Evolutionary conservation across 306 rosid genomes (phyloP).

Genomic region (Carpinus viminea): DNA sequence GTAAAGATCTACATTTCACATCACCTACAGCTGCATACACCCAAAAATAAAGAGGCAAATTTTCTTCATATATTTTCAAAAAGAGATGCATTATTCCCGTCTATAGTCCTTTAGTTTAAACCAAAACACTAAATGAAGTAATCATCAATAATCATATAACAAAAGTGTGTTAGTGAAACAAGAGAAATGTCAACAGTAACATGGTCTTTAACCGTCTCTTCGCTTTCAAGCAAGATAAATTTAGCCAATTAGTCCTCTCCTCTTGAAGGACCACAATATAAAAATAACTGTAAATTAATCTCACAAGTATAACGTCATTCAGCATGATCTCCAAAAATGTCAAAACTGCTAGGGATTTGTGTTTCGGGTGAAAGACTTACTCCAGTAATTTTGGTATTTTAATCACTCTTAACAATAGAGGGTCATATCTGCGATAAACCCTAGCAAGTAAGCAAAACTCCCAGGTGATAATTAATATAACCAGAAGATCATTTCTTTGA

Average conservation of each 20-base stretch:
- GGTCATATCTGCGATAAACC: not conserved
- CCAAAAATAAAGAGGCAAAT: not conserved
- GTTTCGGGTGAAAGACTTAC: not conserved
- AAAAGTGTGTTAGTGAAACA: not conserved
- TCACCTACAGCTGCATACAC: no score
- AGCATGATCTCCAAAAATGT: conserved; percentile 1
- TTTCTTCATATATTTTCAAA: not conserved
- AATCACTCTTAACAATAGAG: not conserved
- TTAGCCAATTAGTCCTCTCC: not conserved
- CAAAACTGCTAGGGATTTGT: not conserved
- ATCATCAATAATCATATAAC: not conserved
- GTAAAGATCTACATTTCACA: no score
- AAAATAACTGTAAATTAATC: not conserved
- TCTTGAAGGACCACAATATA: not conserved
- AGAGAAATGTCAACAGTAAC: not conserved
- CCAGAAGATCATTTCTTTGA: not conserved
- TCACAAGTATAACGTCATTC: not conserved
- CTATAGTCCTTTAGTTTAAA: not conserved
- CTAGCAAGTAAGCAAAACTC: conserved; percentile 1
- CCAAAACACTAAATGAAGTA: not conserved
- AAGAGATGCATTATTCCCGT: not conserved
- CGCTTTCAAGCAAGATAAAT: not conserved
- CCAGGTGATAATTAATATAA: not conserved
- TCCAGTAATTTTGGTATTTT: not conserved
- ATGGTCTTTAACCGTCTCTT: not conserved